These are phyloP conservation scores for Butyriboletus appendiculatus DNA, from an alignment of 1,284 basidiomycete species.

Conservation along the genomic window DNA sequence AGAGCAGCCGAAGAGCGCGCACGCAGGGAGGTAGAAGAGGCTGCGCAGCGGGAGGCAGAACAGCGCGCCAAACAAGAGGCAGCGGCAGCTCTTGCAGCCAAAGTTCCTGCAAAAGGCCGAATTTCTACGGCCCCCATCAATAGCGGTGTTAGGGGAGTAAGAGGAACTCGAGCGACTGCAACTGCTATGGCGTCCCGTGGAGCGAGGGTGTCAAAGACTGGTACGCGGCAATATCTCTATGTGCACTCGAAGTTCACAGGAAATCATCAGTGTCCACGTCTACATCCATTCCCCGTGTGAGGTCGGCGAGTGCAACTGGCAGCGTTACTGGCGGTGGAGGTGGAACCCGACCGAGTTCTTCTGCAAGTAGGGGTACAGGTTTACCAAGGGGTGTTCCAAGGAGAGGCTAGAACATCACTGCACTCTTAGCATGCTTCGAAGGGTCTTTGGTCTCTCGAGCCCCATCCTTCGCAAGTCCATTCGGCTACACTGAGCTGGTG, in stretches of 20 bases:
- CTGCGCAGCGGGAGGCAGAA: constrained; percentile 33
- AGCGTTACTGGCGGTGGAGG: constrained; percentile 18
- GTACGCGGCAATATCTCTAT: constrained; percentile 12
- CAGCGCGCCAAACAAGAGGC: constrained; percentile 33
- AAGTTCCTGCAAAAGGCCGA: constrained; percentile 32
- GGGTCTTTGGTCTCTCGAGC: neutral
- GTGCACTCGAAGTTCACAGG: constrained; percentile 7
- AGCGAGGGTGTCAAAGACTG: constrained; percentile 28
- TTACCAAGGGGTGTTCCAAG: constrained; percentile 27
- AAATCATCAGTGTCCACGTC: constrained; percentile 18
- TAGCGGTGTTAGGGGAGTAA: constrained; percentile 53
- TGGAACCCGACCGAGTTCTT: constrained; percentile 28
- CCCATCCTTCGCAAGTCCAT: neutral
- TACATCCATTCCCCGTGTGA: constrained; percentile 20
- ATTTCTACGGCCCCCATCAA: constrained; percentile 37
- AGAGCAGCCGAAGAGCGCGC: constrained; percentile 51
- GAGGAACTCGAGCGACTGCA: constrained; percentile 51
- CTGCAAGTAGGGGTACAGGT: constrained; percentile 27
- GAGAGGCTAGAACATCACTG: constrained; percentile 20
- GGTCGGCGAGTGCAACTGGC: constrained; percentile 32
- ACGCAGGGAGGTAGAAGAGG: constrained; percentile 44
- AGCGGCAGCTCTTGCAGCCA: constrained; percentile 19
- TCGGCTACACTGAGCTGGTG: neutral
- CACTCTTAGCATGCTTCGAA: neutral
- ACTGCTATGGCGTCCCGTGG: constrained; percentile 39